These are phyloP conservation scores for Boeremia exigua DNA, from an alignment of 2,329 filamentous ascomycete species.

Conservation along the genomic window DNA sequence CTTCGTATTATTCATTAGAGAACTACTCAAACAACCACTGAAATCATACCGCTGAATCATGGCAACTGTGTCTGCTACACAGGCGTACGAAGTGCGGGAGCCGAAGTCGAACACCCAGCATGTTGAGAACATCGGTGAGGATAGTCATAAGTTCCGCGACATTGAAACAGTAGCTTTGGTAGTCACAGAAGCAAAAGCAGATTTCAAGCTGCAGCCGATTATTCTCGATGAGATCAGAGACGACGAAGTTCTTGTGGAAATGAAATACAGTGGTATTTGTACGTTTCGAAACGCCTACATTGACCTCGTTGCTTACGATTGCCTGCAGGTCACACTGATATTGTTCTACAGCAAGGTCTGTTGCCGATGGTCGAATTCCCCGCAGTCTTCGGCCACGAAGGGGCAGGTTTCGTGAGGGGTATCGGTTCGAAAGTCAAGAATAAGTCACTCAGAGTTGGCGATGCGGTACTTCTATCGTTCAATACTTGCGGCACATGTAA, in stretches of 20 bases:
- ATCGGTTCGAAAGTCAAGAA: conserved; percentile 11
- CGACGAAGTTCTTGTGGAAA: conserved; percentile 59
- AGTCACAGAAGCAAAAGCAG: conserved; percentile 5
- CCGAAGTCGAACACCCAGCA: not conserved
- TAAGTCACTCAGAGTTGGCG: conserved; percentile 37
- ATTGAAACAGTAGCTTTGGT: conserved; percentile 13
- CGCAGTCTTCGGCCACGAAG: conserved; percentile 60
- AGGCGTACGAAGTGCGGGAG: not conserved
- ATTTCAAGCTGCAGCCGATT: conserved; percentile 10
- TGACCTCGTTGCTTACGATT: not conserved
- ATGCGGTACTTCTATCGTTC: conserved; percentile 56
- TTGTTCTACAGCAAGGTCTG: conserved; percentile 50
- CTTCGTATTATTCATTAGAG: not conserved
- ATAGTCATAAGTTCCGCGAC: not conserved
- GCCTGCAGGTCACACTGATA: conserved; percentile 54
- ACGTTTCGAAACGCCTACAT: not conserved
- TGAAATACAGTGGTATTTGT: conserved; percentile 61
- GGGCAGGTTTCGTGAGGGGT: conserved; percentile 12
- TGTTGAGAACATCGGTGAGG: not conserved
- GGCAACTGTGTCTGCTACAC: not conserved
- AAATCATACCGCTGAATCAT: not conserved
- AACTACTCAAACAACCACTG: not conserved
- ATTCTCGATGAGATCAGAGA: conserved; percentile 27
- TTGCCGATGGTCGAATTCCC: conserved; percentile 45
- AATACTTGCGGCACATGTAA: conserved; percentile 54